phyloP scores from a whole-genome alignment of 2,329 filamentous ascomycete species.

The Sporothrix protearum region DNA sequence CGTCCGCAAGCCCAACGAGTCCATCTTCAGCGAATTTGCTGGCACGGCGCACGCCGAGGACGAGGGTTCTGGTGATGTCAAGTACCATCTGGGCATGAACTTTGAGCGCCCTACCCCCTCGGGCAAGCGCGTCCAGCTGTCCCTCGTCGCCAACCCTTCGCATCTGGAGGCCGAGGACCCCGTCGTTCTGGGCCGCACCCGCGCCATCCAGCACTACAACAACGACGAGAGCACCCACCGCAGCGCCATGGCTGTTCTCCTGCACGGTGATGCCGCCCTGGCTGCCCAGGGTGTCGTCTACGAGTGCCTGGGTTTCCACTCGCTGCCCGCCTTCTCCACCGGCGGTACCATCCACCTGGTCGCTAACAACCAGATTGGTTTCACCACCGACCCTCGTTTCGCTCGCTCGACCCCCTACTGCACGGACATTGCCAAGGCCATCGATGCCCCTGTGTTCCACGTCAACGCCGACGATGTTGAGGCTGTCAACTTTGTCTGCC shows the following conservation, averaged over 20 bases:
- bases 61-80: conserved; percentile 97
- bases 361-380: conserved; percentile 99
- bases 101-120: conserved; percentile 98
- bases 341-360: conserved; percentile 95
- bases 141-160: conserved; percentile 95
- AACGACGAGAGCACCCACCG: conserved; percentile 86
- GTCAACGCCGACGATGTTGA: conserved; percentile 98
- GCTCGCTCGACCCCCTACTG: conserved; percentile 97
- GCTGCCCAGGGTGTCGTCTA: conserved; percentile 96
- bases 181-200: conserved; percentile 94
- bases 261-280: conserved; percentile 96
- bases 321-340: conserved; percentile 91
- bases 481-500: conserved; percentile 96
- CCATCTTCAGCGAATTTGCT: conserved; percentile 97
- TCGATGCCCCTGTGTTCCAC: conserved; percentile 97
- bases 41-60: conserved; percentile 83
- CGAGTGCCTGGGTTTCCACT: conserved; percentile 96
- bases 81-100: conserved; percentile 99
- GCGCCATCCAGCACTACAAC: conserved; percentile 98
- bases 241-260: conserved; percentile 89
- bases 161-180: conserved; percentile 98
- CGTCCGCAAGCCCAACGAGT: conserved; percentile 98
- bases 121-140: conserved; percentile 98
- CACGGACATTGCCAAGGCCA: conserved; percentile 98
- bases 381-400: conserved; percentile 97